phyloP scores from a whole-genome alignment of 768 basidiomycete genomes.

The Termitomyces sp. region DNA sequence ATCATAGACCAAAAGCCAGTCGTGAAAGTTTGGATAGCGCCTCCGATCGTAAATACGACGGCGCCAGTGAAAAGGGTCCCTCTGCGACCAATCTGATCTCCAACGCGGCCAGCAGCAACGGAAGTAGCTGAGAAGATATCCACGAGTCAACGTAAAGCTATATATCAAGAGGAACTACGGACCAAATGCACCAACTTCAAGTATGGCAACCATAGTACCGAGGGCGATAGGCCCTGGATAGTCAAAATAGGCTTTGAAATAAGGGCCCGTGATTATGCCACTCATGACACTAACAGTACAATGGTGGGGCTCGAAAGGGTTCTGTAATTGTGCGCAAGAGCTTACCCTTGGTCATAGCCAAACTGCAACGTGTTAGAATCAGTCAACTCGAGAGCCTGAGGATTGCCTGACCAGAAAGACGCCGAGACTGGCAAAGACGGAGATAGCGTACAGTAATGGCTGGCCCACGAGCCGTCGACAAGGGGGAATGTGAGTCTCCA shows the following conservation, averaged over 20 bases:
- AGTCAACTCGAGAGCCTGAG: background rate
- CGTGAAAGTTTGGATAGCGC: slow-evolving; percentile 73
- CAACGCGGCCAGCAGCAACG: slow-evolving; percentile 77
- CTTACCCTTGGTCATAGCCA: slow-evolving; percentile 84
- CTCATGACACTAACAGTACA: slow-evolving; percentile 67
- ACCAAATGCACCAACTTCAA: slow-evolving; percentile 92
- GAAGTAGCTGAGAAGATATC: slow-evolving; percentile 64
- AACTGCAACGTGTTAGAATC: slow-evolving; percentile 41
- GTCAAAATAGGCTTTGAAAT: slow-evolving; percentile 81
- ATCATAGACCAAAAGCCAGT: slow-evolving; percentile 32
- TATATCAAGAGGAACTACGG: slow-evolving; percentile 19
- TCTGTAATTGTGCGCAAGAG: slow-evolving; percentile 9
- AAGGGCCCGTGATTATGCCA: slow-evolving; percentile 85
- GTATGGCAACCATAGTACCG: slow-evolving; percentile 95
- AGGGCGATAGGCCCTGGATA: slow-evolving; percentile 69
- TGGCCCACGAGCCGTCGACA: slow-evolving; percentile 68
- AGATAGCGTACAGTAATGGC: slow-evolving; percentile 74
- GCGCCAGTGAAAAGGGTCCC: slow-evolving; percentile 75
- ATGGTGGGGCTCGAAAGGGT: slow-evolving; percentile 11
- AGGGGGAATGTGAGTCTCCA: slow-evolving; percentile 23
- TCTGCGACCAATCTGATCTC: slow-evolving; percentile 71
- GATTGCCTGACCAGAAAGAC: slow-evolving; percentile 69
- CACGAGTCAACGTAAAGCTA: background rate
- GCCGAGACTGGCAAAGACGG: slow-evolving; percentile 78
- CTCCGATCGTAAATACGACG: slow-evolving; percentile 70